These are phyloP conservation scores for Diospyros kaki DNA, from an alignment of 148 eudicot species.

Conservation along the genomic window DNA sequence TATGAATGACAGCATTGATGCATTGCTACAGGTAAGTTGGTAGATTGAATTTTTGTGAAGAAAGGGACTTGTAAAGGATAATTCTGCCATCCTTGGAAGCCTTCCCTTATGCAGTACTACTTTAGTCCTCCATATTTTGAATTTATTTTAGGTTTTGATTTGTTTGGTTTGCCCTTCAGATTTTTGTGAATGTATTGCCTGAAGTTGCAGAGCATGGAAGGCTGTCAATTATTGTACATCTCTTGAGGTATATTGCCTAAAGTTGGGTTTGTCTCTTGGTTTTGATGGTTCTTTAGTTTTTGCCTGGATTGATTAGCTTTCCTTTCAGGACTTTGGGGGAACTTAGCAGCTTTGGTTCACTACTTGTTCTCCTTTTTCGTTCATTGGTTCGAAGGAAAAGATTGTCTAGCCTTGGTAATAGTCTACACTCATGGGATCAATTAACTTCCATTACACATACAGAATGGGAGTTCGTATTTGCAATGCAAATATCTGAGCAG, in stretches of 20 bases:
- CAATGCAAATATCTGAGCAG: conserved; percentile 61
- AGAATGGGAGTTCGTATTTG: conserved; percentile 81
- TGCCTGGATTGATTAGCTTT: conserved; percentile 14
- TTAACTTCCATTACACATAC: conserved; percentile 26
- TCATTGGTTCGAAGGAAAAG: conserved; percentile 55
- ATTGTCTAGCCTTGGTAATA: conserved; percentile 23
- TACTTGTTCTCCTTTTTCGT: conserved; percentile 67
- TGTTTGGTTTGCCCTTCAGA: conserved; percentile 30
- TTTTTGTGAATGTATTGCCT: conserved; percentile 63
- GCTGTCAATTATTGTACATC: conserved; percentile 53
- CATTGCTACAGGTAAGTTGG: conserved; percentile 60
- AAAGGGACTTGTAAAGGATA: neutral
- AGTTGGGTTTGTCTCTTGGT: neutral
- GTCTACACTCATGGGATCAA: conserved; percentile 27
- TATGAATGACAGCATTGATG: conserved; percentile 32
- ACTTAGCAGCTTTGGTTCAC: conserved; percentile 60
- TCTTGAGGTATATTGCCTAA: conserved; percentile 47
- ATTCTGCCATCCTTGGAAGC: neutral
- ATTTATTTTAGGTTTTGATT: neutral
- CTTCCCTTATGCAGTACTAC: neutral
- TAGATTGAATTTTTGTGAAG: neutral
- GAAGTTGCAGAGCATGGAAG: conserved; percentile 75
- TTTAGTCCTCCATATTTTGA: neutral
- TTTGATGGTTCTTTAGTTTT: neutral
- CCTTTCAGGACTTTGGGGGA: conserved; percentile 71